Conservation (phyloP, 345 rosid species). For the Citrus trifoliata region DNA sequence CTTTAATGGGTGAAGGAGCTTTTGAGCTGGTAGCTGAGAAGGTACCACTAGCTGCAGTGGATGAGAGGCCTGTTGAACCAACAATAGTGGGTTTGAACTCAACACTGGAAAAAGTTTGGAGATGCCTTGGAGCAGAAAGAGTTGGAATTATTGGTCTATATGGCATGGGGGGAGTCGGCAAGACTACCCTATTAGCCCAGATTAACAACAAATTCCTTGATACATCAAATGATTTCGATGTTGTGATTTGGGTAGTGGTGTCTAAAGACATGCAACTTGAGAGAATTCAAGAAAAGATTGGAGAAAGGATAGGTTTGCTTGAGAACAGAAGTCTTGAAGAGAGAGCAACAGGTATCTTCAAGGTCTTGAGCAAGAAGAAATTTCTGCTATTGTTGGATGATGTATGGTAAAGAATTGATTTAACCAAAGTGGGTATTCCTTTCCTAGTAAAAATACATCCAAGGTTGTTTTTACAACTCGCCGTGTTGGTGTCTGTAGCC, state of each 20-base stretch:
- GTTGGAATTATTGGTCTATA: not conserved
- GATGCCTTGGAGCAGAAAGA: not conserved
- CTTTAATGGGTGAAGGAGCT: not conserved
- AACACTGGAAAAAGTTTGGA: not conserved
- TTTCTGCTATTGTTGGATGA: slow-evolving; percentile 19
- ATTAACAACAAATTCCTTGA: slow-evolving; percentile 7
- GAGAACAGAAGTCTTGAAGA: not conserved
- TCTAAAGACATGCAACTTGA: not conserved
- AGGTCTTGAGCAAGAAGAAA: slow-evolving; percentile 8
- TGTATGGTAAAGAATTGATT: not conserved
- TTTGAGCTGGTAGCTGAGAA: not conserved
- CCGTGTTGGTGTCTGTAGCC: slow-evolving; percentile 15
- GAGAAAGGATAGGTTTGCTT: not conserved
- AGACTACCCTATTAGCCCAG: not conserved
- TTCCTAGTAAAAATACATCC: slow-evolving; percentile 4
- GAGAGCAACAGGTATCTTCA: not conserved
- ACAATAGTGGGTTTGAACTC: not conserved
- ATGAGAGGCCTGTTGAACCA: not conserved
- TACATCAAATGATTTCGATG: not conserved
- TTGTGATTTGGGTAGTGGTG: slow-evolving; percentile 15
- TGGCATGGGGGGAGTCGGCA: not conserved
- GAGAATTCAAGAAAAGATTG: not conserved
- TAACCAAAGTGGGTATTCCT: slow-evolving; percentile 23
- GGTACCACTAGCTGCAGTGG: not conserved
- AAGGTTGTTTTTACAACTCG: slow-evolving; percentile 29